Evolutionary conservation across 73 alveolate species (phyloP).

Genomic region (Breviolum minutum): DNA sequence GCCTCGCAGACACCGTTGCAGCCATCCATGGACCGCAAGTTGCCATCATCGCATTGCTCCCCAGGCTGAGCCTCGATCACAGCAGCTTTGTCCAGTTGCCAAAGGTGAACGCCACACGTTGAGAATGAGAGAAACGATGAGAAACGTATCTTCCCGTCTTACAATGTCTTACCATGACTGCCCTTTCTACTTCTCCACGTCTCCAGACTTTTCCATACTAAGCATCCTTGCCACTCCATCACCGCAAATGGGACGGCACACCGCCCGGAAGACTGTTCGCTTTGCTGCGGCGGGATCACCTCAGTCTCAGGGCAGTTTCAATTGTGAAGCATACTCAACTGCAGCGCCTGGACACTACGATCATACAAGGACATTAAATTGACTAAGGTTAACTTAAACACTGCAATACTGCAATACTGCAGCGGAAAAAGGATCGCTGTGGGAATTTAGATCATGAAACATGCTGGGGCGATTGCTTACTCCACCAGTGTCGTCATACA

Average conservation of each 20-base stretch:
- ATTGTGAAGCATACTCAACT: too few species aligned
- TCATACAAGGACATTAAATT: too few species aligned
- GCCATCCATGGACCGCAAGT: constrained; percentile 63
- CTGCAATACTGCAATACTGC: too few species aligned
- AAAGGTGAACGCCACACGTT: too few species aligned
- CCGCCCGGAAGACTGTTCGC: constrained; percentile 42
- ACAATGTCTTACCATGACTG: too few species aligned
- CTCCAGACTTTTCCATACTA: neutral
- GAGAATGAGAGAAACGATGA: too few species aligned
- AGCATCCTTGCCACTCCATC: constrained; percentile 34
- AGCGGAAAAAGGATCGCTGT: too few species aligned
- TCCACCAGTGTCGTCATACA: constrained; percentile 12
- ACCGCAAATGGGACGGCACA: constrained; percentile 54
- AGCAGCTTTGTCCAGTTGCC: neutral
- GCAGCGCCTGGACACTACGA: too few species aligned
- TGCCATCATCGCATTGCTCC: constrained; percentile 61
- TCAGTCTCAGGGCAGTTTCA: neutral
- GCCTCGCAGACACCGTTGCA: constrained; percentile 72
- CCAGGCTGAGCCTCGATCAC: constrained; percentile 48
- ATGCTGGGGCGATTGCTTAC: neutral
- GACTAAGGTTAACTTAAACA: too few species aligned
- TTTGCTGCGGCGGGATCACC: constrained; percentile 58
- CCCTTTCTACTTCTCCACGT: neutral
- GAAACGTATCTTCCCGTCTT: too few species aligned
- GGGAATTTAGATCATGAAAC: too few species aligned